A percentile compares a stretch with the other conserved stretches of the same genome.
phyloP scores from a whole-genome alignment of 805 yeast species.

The Yarrowia deformans region DNA sequence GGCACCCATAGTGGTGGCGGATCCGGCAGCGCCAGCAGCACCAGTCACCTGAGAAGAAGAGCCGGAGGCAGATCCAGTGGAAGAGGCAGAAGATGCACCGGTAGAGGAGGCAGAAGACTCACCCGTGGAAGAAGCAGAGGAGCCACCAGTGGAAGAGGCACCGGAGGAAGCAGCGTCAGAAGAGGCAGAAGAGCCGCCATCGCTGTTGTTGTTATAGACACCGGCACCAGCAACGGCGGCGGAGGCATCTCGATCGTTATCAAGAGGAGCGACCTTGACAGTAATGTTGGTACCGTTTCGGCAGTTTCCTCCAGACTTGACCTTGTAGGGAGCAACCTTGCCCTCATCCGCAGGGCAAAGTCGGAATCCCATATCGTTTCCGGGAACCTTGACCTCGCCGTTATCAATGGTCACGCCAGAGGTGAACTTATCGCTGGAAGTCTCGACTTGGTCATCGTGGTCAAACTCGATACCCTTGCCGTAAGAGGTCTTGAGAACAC shows the following conservation, averaged over 20 bases:
- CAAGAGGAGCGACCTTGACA: conserved; percentile 13
- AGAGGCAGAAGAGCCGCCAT: not conserved
- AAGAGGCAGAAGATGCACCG: conserved; percentile 5
- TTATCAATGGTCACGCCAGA: conserved; percentile 11
- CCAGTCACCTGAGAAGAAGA: conserved; percentile 3
- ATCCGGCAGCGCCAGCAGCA: conserved; percentile 2
- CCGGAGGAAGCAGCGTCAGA: not conserved
- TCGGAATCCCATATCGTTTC: conserved; percentile 34
- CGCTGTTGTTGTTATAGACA: not conserved
- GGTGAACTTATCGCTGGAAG: conserved; percentile 8
- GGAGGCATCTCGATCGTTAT: not conserved
- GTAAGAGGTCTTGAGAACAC: conserved; percentile 24
- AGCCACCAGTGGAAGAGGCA: not conserved
- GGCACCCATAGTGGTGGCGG: conserved; percentile 3
- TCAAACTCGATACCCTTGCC: conserved; percentile 29
- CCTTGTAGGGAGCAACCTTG: conserved; percentile 26
- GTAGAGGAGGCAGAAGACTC: not conserved
- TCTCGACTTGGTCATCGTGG: conserved; percentile 29
- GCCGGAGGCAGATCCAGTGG: not conserved
- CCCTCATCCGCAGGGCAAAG: conserved; percentile 25
- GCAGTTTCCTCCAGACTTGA: conserved; percentile 29
- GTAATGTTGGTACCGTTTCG: not conserved
- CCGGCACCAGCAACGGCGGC: not conserved
- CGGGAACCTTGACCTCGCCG: conserved; percentile 31
- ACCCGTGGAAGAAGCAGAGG: not conserved